Percentiles rank a stretch among this genome's conserved stretches.
phyloP scores from a whole-genome alignment of 495 filamentous ascomycete genomes.

The Recurvomyces mirabilis region DNA sequence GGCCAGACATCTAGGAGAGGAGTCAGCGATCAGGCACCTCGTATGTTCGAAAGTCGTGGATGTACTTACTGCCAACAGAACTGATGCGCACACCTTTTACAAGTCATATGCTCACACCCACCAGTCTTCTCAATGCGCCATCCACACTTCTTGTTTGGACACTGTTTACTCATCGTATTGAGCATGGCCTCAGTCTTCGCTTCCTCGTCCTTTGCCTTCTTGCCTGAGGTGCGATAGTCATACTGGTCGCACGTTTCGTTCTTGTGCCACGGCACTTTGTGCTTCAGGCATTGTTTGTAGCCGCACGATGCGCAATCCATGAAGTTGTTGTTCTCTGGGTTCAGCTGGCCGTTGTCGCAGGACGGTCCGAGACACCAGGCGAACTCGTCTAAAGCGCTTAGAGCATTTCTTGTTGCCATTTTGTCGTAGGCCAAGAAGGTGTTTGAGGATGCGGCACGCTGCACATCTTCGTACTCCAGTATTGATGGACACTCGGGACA shows the following conservation, averaged over 20 bases:
- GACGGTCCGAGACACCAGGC: slow-evolving; percentile 16
- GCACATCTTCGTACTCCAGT: slow-evolving; percentile 19
- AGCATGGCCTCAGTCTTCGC: slow-evolving; percentile 17
- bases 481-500: slow-evolving; percentile 20
- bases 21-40: too few relatives aligned
- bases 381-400: slow-evolving; percentile 8
- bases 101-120: slow-evolving; percentile 27
- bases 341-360: slow-evolving; percentile 14
- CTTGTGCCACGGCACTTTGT: slow-evolving; percentile 32
- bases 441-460: slow-evolving; percentile 5
- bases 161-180: slow-evolving; percentile 24
- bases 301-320: slow-evolving; percentile 31
- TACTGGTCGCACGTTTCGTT: slow-evolving; percentile 34
- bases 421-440: slow-evolving; percentile 19
- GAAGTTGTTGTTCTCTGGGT: slow-evolving; percentile 13
- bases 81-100: slow-evolving; percentile 23
- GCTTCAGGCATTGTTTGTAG: slow-evolving; percentile 30
- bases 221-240: slow-evolving; percentile 23
- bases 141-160: slow-evolving; percentile 22
- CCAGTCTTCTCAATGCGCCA: slow-evolving; percentile 28
- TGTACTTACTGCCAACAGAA: slow-evolving; percentile 27
- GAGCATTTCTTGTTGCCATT: slow-evolving; percentile 6
- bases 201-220: slow-evolving; percentile 22
- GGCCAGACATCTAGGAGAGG: too few relatives aligned
- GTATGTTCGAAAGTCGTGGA: too few relatives aligned